A percentile compares a stretch with the other conserved stretches of the same genome.
These are phyloP conservation scores for Scenedesmus sp. DNA, from an alignment of 163 green algal species.

Conservation along the genomic window DNA sequence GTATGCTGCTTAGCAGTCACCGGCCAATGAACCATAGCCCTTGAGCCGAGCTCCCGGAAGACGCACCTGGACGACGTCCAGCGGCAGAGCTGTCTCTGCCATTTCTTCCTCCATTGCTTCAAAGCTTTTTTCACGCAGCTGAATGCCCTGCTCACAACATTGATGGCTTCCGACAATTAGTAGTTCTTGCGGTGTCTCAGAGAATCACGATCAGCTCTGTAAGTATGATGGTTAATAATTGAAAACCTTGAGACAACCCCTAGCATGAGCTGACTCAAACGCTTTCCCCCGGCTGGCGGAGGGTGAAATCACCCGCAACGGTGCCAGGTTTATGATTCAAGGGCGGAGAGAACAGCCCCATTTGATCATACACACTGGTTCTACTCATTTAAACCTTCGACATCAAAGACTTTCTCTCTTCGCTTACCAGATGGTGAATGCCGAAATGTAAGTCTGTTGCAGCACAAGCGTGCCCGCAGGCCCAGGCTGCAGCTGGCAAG, in stretches of 20 bases:
- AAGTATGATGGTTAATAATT: neutral
- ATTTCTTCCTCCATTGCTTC: neutral
- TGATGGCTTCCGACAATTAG: neutral
- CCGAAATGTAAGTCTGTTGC: too few species aligned
- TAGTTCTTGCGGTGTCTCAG: neutral
- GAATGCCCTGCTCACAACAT: neutral
- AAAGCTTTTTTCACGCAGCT: neutral
- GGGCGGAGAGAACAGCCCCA: neutral
- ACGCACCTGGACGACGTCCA: constrained; percentile 45
- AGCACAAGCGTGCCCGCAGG: too few species aligned
- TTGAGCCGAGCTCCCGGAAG: neutral
- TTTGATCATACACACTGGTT: too few species aligned
- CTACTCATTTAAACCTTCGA: too few species aligned
- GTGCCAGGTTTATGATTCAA: neutral
- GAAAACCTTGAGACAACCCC: neutral
- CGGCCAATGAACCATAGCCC: neutral
- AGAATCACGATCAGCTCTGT: neutral
- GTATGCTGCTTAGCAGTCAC: neutral
- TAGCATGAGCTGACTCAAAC: too few species aligned
- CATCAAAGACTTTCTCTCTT: too few species aligned
- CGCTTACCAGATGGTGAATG: too few species aligned
- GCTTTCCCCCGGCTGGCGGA: neutral
- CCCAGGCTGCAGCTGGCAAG: too few species aligned
- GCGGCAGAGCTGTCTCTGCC: neutral
- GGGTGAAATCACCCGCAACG: neutral